Evolutionary conservation across 441 rosid genomes (phyloP).

Genomic region (Adansonia grandidieri): DNA sequence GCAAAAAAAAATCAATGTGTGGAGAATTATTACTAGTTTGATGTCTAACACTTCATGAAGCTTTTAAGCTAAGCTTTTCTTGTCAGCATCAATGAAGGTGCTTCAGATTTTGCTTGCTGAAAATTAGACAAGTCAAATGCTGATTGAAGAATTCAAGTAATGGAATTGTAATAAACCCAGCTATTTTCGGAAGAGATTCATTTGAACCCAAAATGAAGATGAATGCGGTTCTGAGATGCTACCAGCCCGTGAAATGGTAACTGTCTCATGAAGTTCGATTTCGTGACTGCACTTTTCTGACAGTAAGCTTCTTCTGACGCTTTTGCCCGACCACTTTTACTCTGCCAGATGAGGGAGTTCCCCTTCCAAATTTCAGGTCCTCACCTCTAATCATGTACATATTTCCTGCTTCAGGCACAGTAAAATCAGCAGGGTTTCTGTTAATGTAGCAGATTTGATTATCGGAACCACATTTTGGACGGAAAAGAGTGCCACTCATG

Average conservation of each 20-base stretch:
- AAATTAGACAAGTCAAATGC: slow-evolving; percentile 11
- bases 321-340: slow-evolving; percentile 47
- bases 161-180: not conserved
- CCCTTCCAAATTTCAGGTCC: slow-evolving; percentile 53
- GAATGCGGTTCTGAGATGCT: slow-evolving; percentile 18
- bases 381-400: slow-evolving; percentile 68
- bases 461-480: slow-evolving; percentile 41
- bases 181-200: not conserved
- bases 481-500: slow-evolving; percentile 36
- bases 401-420: slow-evolving; percentile 68
- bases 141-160: slow-evolving; percentile 8
- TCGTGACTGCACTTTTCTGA: slow-evolving; percentile 39
- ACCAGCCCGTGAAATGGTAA: slow-evolving; percentile 38
- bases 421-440: slow-evolving; percentile 94
- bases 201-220: not conserved
- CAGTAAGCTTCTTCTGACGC: slow-evolving; percentile 56
- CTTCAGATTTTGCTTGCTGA: slow-evolving; percentile 26
- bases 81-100: slow-evolving; percentile 23
- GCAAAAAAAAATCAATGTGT: slow-evolving; percentile 16
- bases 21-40: slow-evolving; percentile 7
- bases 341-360: slow-evolving; percentile 36
- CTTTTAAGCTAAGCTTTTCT: slow-evolving; percentile 17
- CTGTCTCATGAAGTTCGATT: slow-evolving; percentile 31
- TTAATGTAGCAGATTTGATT: slow-evolving; percentile 61
- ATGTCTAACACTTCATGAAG: slow-evolving; percentile 23